Percentiles rank a stretch among this genome's conserved stretches.
Conservation (phyloP, 306 rosid genomes). For the Medicago ruthenica region DNA sequence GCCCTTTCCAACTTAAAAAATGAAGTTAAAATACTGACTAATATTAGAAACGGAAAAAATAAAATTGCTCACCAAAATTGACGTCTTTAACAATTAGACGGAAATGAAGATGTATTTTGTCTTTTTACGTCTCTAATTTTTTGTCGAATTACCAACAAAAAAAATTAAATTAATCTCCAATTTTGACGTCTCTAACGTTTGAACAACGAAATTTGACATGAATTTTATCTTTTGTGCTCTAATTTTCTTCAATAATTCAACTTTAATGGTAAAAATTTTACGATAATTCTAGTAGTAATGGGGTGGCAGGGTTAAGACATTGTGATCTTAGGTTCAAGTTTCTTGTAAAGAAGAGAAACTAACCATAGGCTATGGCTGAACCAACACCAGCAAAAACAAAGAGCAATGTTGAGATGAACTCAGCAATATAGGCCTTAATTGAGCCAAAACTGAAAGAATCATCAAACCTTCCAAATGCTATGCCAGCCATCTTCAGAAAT, state of each 20-base stretch:
- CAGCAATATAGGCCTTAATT: slow-evolving; percentile 79
- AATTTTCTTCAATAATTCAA: background rate
- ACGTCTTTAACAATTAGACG: background rate
- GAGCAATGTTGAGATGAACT: slow-evolving; percentile 90
- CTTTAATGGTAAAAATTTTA: background rate
- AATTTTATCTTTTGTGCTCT: background rate
- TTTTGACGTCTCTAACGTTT: background rate
- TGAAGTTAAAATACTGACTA: too few relatives aligned
- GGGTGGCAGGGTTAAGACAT: background rate
- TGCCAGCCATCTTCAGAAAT: slow-evolving; percentile 62
- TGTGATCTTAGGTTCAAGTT: slow-evolving; percentile 8
- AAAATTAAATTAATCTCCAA: background rate
- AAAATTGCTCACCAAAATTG: background rate
- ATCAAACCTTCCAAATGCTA: slow-evolving; percentile 75
- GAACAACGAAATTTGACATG: background rate
- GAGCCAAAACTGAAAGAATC: slow-evolving; percentile 79
- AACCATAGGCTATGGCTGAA: slow-evolving; percentile 83
- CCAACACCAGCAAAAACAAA: slow-evolving; percentile 95
- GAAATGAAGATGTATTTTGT: background rate
- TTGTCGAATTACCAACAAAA: background rate
- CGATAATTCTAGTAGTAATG: background rate
- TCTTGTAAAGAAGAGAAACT: slow-evolving; percentile 29
- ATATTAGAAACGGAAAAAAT: background rate
- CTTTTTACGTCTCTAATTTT: background rate
- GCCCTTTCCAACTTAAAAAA: too few relatives aligned